Percentiles rank a stretch among this genome's conserved stretches.
Evolutionary conservation across 192 early-diverging fungal species (phyloP).

Genomic region (Kickxella alabastrina): DNA sequence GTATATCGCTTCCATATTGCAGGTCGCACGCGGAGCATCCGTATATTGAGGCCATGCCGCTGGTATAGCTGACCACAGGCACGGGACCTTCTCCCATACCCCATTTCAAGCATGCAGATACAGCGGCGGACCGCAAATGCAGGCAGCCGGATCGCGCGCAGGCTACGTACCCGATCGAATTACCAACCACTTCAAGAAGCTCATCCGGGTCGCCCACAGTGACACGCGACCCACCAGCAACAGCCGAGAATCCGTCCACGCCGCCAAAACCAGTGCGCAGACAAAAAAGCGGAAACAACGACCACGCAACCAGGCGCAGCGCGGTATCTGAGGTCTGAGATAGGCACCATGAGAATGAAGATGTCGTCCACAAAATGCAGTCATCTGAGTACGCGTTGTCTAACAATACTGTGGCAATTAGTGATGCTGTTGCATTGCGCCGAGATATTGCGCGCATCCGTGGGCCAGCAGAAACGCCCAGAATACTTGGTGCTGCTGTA

Average conservation of each 20-base stretch:
- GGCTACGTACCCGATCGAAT: constrained; percentile 25
- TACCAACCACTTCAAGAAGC: constrained; percentile 33
- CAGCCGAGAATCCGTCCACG: constrained; percentile 9
- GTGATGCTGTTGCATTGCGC: constrained; percentile 6
- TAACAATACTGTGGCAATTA: constrained; percentile 7
- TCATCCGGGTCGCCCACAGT: constrained; percentile 30
- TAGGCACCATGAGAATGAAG: constrained; percentile 18
- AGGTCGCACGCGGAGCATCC: neutral
- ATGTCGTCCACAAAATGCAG: constrained; percentile 16
- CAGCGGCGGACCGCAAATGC: neutral
- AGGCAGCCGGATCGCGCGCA: constrained; percentile 42
- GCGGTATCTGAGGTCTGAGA: constrained; percentile 9
- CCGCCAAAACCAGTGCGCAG: constrained; percentile 1
- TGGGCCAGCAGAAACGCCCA: neutral
- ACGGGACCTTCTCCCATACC: neutral
- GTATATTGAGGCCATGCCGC: neutral
- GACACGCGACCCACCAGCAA: constrained; percentile 16
- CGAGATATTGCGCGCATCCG: neutral
- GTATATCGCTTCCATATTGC: neutral
- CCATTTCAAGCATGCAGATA: neutral
- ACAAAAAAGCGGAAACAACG: constrained; percentile 35
- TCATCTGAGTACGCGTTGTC: constrained; percentile 9
- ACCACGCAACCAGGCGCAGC: constrained; percentile 32
- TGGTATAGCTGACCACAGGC: neutral
- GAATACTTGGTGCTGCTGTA: neutral